Percentiles rank a stretch among this genome's conserved stretches.
Conservation (phyloP, 306 rosid genomes). For the Ammopiptanthus mongolicus region DNA sequence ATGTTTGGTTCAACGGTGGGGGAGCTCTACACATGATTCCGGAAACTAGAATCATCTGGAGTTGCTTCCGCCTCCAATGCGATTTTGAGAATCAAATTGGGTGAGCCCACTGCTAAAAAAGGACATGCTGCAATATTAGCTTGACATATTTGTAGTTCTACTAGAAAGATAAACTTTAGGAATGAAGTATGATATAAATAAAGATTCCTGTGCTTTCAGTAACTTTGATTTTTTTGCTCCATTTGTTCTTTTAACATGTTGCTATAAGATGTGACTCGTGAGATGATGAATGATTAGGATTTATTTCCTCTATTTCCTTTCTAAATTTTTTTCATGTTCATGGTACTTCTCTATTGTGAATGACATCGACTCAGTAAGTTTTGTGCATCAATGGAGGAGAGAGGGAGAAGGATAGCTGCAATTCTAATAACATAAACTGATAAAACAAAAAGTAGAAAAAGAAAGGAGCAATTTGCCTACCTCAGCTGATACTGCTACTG, state of each 20-base stretch:
- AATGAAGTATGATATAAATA: not conserved
- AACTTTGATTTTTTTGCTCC: not conserved
- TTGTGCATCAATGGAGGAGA: not conserved
- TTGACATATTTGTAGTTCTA: not conserved
- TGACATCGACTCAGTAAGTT: not conserved
- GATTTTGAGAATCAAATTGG: not conserved
- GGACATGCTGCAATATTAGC: not conserved
- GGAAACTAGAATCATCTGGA: not conserved
- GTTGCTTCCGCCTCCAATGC: not conserved
- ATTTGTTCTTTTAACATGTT: not conserved
- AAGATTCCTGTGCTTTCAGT: not conserved
- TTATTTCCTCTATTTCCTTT: constrained; percentile 1
- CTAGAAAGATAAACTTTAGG: not conserved
- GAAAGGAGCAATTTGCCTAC: constrained; percentile 29
- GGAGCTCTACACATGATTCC: not conserved
- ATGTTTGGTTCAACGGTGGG: not conserved
- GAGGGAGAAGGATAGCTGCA: not conserved
- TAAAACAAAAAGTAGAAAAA: not conserved
- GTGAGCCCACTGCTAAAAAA: not conserved
- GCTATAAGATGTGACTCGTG: not conserved
- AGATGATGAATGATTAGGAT: not conserved
- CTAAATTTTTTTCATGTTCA: not conserved
- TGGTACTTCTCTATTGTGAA: not conserved
- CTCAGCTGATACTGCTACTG: constrained; percentile 96
- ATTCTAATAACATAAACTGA: not conserved